A percentile compares a stretch with the other conserved stretches of the same genome.
Evolutionary conservation across 2,329 filamentous ascomycete genomes (phyloP).

Genomic region (Fusarium sarcochroum): DNA sequence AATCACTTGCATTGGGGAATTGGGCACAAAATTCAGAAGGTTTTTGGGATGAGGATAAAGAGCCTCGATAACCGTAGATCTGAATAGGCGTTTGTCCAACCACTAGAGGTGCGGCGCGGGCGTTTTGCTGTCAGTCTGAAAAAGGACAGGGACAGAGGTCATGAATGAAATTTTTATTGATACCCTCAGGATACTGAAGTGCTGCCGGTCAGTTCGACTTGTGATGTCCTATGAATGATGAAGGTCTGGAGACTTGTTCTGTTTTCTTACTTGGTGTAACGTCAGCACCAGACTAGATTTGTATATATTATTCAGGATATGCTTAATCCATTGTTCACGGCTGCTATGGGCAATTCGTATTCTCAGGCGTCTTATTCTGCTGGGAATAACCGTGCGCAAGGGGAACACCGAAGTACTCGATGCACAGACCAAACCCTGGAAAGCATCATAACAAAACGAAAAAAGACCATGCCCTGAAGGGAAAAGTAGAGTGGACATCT

Average conservation of each 20-base stretch:
- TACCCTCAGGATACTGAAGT: slow-evolving; percentile 43
- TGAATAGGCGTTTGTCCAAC: slow-evolving; percentile 50
- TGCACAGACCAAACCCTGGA: slow-evolving; percentile 19
- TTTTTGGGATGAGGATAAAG: slow-evolving; percentile 38
- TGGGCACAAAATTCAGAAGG: slow-evolving; percentile 36
- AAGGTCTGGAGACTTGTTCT: neutral
- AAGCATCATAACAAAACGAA: slow-evolving; percentile 17
- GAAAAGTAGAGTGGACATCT: slow-evolving; percentile 12
- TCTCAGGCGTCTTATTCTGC: neutral
- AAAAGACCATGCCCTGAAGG: slow-evolving; percentile 9
- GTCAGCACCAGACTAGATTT: slow-evolving; percentile 9
- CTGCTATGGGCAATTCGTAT: neutral
- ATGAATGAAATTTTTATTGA: slow-evolving; percentile 46
- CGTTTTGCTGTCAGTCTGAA: slow-evolving; percentile 43
- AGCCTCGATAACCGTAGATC: slow-evolving; percentile 45
- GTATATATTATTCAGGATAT: neutral
- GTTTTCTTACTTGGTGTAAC: neutral
- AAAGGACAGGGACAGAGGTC: slow-evolving; percentile 40
- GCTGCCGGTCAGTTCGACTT: slow-evolving; percentile 39
- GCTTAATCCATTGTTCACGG: neutral
- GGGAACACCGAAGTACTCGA: slow-evolving; percentile 17
- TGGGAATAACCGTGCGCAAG: slow-evolving; percentile 1
- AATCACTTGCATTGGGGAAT: slow-evolving; percentile 39
- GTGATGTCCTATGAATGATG: slow-evolving; percentile 7
- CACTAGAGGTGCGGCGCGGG: slow-evolving; percentile 48